Percentiles rank a stretch among this genome's conserved stretches.
Evolutionary conservation across 1,139 yeast genomes (phyloP).

Genomic region (Pichia sp.): DNA sequence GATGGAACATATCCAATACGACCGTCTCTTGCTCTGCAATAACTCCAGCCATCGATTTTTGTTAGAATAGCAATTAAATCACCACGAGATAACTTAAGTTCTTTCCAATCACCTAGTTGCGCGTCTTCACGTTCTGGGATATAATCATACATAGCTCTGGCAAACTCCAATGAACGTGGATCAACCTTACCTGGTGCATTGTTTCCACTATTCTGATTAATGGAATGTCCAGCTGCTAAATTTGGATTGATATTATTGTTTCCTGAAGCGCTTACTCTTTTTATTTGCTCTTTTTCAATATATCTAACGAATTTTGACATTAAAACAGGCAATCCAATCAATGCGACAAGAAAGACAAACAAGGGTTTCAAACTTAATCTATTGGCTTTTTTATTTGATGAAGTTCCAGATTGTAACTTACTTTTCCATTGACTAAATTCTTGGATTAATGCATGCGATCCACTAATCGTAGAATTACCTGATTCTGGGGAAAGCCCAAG

Average conservation of each 20-base stretch:
- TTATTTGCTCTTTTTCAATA: constrained; percentile 52
- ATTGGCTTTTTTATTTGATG: constrained; percentile 4
- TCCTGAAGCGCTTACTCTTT: constrained; percentile 26
- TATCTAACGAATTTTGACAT: constrained; percentile 65
- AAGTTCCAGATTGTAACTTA: constrained; percentile 1
- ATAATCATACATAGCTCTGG: constrained; percentile 82
- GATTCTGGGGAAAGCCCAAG: constrained; percentile 39
- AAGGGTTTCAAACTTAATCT: constrained; percentile 78
- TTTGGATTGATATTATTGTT: constrained; percentile 44
- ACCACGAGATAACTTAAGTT: constrained; percentile 69
- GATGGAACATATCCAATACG: constrained; percentile 85
- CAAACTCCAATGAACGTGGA: constrained; percentile 78
- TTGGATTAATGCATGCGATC: constrained; percentile 43
- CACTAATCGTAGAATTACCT: constrained; percentile 46
- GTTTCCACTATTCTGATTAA: background rate
- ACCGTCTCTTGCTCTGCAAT: constrained; percentile 84
- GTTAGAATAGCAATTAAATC: constrained; percentile 87
- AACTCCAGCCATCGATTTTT: constrained; percentile 88
- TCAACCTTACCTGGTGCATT: constrained; percentile 37
- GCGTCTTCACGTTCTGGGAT: constrained; percentile 86
- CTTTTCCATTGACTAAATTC: constrained; percentile 43
- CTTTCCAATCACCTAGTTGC: constrained; percentile 30
- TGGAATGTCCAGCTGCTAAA: no score
- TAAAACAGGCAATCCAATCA: constrained; percentile 84
- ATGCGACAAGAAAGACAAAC: constrained; percentile 77